Conservation (phyloP, 768 basidiomycete genomes). For the Phaeotremella skinneri region DNA sequence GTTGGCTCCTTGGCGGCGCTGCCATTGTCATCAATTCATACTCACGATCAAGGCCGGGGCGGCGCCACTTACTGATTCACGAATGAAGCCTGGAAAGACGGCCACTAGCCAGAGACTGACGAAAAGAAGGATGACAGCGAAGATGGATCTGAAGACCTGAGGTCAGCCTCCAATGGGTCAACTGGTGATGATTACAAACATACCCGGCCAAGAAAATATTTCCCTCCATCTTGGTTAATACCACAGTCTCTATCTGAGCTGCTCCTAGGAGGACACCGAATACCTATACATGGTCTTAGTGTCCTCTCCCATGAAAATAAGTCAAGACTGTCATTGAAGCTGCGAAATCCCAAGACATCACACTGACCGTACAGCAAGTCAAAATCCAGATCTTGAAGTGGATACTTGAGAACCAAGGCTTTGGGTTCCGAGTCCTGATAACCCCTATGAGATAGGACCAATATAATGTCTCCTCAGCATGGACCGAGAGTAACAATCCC, state of each 20-base stretch:
- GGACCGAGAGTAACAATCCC: conserved; percentile 27
- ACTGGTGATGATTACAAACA: not conserved
- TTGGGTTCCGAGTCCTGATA: conserved; percentile 23
- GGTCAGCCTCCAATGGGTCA: not conserved
- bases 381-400: conserved; percentile 57
- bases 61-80: conserved; percentile 25
- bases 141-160: conserved; percentile 13
- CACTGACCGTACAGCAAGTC: conserved; percentile 81
- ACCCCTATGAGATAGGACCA: conserved; percentile 37
- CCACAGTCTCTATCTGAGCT: conserved; percentile 25
- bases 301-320: not conserved
- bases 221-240: conserved; percentile 37
- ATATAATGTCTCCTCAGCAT: conserved; percentile 40
- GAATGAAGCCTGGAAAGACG: conserved; percentile 40
- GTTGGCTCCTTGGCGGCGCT: conserved; percentile 40
- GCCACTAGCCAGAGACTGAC: conserved; percentile 23
- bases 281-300: conserved; percentile 6
- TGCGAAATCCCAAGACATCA: conserved; percentile 4
- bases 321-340: not conserved
- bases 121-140: conserved; percentile 20
- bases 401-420: conserved; percentile 35
- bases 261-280: conserved; percentile 17
- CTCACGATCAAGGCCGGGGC: not conserved
- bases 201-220: conserved; percentile 38
- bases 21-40: not conserved